Conservation (phyloP, 2,329 filamentous ascomycete genomes). For the Penicillium sp. region DNA sequence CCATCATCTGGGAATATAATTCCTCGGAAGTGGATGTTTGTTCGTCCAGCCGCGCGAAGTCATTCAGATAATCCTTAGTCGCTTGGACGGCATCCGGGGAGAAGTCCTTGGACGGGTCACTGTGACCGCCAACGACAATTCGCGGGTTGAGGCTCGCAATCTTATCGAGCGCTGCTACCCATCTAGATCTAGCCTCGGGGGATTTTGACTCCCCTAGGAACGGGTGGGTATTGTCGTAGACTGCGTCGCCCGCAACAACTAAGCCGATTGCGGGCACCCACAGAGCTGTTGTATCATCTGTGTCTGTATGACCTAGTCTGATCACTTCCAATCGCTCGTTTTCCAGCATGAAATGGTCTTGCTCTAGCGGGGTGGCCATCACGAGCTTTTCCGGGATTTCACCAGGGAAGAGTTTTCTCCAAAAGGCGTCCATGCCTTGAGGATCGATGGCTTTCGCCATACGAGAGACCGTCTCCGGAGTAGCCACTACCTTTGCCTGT, state of each 20-base stretch:
- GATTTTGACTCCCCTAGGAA: conserved; percentile 12
- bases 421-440: conserved; percentile 7
- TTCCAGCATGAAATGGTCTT: conserved; percentile 12
- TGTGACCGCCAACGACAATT: conserved; percentile 12
- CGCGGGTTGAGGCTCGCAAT: conserved; percentile 14
- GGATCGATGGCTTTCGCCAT: conserved; percentile 7
- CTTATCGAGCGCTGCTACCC: conserved; percentile 11
- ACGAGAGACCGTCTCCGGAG: conserved; percentile 12
- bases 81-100: conserved; percentile 8
- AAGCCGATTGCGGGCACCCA: conserved; percentile 15
- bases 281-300: conserved; percentile 14
- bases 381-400: conserved; percentile 12
- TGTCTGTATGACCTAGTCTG: conserved; percentile 14
- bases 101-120: conserved; percentile 9
- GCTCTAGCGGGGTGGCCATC: neutral
- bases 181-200: conserved; percentile 7
- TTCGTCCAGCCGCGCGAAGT: conserved; percentile 11
- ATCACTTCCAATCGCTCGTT: conserved; percentile 9
- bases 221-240: conserved; percentile 17
- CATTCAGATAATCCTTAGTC: conserved; percentile 12
- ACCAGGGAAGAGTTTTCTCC: conserved; percentile 10
- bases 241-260: conserved; percentile 13
- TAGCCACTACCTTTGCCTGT: conserved; percentile 7
- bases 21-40: conserved; percentile 10
- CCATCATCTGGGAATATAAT: conserved; percentile 11